A percentile compares a stretch with the other conserved stretches of the same genome.
Evolutionary conservation across 108 stramenopile genomes (phyloP).

Genomic region (Conticribra weissflogii): DNA sequence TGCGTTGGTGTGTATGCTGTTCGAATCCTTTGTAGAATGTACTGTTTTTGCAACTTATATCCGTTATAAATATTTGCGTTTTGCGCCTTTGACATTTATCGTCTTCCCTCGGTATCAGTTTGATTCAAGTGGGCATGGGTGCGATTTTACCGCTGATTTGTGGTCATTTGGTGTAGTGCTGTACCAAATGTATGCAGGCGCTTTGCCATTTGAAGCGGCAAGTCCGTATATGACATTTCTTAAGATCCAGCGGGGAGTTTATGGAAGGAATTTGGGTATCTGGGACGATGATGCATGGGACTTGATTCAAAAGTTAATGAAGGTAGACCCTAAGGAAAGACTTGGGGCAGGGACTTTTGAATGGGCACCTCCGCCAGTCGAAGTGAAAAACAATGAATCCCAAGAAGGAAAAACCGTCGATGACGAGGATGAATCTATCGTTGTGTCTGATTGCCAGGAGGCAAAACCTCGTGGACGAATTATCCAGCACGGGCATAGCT

Average conservation of each 20-base stretch:
- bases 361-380: conserved; percentile 42
- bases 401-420: conserved; percentile 20
- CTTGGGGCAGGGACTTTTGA: conserved; percentile 76
- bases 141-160: conserved; percentile 74
- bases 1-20: too few species aligned
- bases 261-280: conserved; percentile 61
- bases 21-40: too few species aligned
- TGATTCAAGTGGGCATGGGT: conserved; percentile 30
- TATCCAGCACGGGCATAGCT: conserved; percentile 35
- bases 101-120: too few species aligned
- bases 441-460: too few species aligned
- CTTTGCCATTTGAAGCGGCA: conserved; percentile 80
- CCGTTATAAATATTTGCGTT: too few species aligned
- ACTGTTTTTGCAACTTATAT: too few species aligned
- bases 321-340: conserved; percentile 65
- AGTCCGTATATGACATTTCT: conserved; percentile 89
- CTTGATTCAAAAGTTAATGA: conserved; percentile 65
- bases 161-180: conserved; percentile 84
- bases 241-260: conserved; percentile 72
- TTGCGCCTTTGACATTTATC: too few species aligned
- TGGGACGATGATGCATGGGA: conserved; percentile 85
- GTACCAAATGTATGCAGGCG: conserved; percentile 80
- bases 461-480: conserved; percentile 30
- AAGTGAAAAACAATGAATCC: conserved; percentile 9
- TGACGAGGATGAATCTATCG: too few species aligned